Base-by-base conservation (phyloP, 2,329 filamentous ascomycete species). In the Penicillium occitanis region DNA sequence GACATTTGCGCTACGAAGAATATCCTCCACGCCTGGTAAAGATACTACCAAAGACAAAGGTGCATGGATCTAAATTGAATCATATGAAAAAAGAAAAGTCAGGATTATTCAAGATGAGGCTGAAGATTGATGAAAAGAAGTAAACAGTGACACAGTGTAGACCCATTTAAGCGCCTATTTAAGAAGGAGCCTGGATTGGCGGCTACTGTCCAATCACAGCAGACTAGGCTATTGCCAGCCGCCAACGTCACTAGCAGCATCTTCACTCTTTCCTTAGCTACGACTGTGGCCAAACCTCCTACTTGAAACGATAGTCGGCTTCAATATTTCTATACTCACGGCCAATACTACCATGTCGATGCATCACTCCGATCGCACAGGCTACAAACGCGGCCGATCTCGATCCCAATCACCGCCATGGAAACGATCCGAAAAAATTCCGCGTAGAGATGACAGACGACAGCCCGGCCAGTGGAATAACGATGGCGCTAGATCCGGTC, bases 301-400 rank as follows among this genome's bases (percentile, higher is more conserved):
- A 5, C 8, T 55, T 2, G 2, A 19, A 2, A 40, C 30, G n/a
- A 5, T 5, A 13, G 7, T 55, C 22, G 28, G 30, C 33, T 11
- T 13, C n/a, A n/a, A 19, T 2, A 3, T 0, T 22, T 40, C n/a
- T 57, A 37, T 40, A 1, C 22, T 19, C 11, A 35, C 53, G 33
- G 33, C 5, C n/a, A 13, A 33, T 46, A 30, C 7, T 60, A n/a
- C 37, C 50, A 80, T 79, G 77, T 77, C 78, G 14, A 69, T 71
- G 55, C 72, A 73, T 66, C 67, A 73, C 5, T 71, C 74, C 19
- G 76, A 77, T 63, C 71, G 73, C 58, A 65, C 76, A 63, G 74
- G 74, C 53, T 68, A 73, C 44, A 80, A 81, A 70, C 72, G 80
- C 69, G 75, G 74, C 67, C 73, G 80, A 59, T 82, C 80, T 58